These are phyloP conservation scores for Acer yangbiense DNA, from an alignment of 345 rosid genomes.

Conservation along the genomic window DNA sequence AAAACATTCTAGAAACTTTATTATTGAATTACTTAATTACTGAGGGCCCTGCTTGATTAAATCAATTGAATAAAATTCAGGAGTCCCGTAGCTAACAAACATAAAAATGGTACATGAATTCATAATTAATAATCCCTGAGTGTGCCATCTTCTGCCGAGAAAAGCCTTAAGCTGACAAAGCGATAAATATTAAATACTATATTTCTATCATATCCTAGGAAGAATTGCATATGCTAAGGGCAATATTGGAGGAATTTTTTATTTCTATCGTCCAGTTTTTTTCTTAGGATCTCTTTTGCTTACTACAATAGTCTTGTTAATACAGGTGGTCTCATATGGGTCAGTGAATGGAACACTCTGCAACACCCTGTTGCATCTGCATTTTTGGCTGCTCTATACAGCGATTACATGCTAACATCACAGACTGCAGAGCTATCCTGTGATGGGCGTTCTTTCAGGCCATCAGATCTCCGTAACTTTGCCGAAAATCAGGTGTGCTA, in stretches of 20 bases:
- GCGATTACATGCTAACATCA: constrained; percentile 95
- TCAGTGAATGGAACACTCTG: constrained; percentile 81
- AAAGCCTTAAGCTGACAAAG: background rate
- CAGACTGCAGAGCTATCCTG: constrained; percentile 67
- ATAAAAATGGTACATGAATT: background rate
- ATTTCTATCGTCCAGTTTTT: background rate
- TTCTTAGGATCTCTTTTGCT: background rate
- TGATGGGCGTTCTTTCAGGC: constrained; percentile 58
- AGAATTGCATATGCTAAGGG: background rate
- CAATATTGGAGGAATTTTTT: background rate
- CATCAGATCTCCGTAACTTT: constrained; percentile 84
- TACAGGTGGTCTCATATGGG: constrained; percentile 94
- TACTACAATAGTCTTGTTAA: background rate
- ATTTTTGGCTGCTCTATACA: constrained; percentile 80
- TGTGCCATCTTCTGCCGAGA: background rate
- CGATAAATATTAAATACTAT: background rate
- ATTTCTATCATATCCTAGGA: no score
- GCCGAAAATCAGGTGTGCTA: constrained; percentile 80
- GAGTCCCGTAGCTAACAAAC: background rate
- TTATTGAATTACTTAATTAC: no score
- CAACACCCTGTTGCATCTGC: constrained; percentile 96
- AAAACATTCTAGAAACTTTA: background rate
- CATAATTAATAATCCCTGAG: background rate
- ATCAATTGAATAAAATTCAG: background rate
- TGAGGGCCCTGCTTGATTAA: background rate